A percentile compares a stretch with the other conserved stretches of the same genome.
Conservation (phyloP, 2,329 filamentous ascomycete genomes). For the Aurifilum marmelostoma region DNA sequence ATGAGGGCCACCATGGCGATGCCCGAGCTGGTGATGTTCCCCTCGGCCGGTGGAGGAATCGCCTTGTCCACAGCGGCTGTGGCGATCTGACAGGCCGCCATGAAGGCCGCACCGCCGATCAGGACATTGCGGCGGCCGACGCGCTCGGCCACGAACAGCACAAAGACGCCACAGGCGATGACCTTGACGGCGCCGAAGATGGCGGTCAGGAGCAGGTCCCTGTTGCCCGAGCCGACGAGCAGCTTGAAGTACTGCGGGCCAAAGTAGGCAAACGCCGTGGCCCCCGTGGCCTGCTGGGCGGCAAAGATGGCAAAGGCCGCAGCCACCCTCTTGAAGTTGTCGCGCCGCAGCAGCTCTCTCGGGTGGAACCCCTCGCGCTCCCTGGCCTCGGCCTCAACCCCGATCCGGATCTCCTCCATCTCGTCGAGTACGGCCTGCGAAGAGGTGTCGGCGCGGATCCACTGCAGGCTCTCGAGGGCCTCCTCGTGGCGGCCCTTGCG, state of each 20-base stretch:
- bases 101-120: conserved; percentile 46
- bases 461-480: conserved; percentile 52
- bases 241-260: conserved; percentile 58
- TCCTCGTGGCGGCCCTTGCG: conserved; percentile 47
- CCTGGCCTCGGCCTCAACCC: conserved; percentile 48
- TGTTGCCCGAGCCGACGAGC: conserved; percentile 49
- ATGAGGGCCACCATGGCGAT: conserved; percentile 57
- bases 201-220: conserved; percentile 52
- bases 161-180: conserved; percentile 51
- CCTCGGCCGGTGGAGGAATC: conserved; percentile 38
- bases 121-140: conserved; percentile 47
- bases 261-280: conserved; percentile 58
- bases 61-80: conserved; percentile 49
- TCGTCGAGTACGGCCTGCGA: conserved; percentile 42
- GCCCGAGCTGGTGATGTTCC: conserved; percentile 43
- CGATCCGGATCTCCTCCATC: conserved; percentile 53
- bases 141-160: conserved; percentile 56
- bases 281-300: conserved; percentile 56
- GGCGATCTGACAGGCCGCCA: conserved; percentile 49
- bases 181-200: conserved; percentile 60
- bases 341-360: conserved; percentile 48
- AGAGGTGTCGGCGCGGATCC: conserved; percentile 52
- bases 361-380: conserved; percentile 48
- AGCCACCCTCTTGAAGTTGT: conserved; percentile 48
- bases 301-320: conserved; percentile 52